Evolutionary conservation across 106 monocot species (phyloP).

Genomic region (Gastrodia elata): DNA sequence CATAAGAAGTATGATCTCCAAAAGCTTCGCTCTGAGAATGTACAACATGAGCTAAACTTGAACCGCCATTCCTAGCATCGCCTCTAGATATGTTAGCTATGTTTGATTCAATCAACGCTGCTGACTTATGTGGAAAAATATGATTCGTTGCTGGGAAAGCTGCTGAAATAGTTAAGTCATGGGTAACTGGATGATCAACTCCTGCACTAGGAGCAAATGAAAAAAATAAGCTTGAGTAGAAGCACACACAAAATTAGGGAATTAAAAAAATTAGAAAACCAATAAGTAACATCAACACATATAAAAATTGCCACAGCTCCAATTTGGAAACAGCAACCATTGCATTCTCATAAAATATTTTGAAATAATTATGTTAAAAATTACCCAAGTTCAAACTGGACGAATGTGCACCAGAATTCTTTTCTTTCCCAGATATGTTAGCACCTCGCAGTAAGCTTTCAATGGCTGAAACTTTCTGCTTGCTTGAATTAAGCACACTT

Average conservation of each 20-base stretch:
- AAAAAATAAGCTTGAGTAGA: too few species aligned
- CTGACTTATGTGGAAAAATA: conserved; percentile 32
- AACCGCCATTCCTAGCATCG: conserved; percentile 46
- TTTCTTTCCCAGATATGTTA: conserved; percentile 56
- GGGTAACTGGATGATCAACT: conserved; percentile 81
- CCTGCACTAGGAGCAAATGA: conserved; percentile 79
- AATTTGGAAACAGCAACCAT: too few species aligned
- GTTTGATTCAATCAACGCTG: conserved; percentile 35
- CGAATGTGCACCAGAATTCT: conserved; percentile 41
- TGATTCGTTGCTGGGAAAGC: conserved; percentile 52
- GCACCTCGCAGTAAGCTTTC: conserved; percentile 92
- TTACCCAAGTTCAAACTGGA: conserved; percentile 98
- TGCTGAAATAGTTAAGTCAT: conserved; percentile 72
- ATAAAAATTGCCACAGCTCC: too few species aligned
- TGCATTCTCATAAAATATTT: too few species aligned
- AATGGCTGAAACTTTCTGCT: conserved; percentile 96
- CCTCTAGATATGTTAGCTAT: conserved; percentile 27
- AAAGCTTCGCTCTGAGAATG: conserved; percentile 37
- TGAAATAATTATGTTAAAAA: conserved; percentile 11
- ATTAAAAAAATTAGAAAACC: too few species aligned
- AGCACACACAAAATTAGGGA: too few species aligned
- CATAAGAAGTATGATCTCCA: conserved; percentile 34
- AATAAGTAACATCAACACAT: too few species aligned
- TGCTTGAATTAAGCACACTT: conserved; percentile 81
- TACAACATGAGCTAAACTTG: conserved; percentile 33